phyloP scores from a whole-genome alignment of 2,329 filamentous ascomycete species.

The Colletotrichum plurivorum region DNA sequence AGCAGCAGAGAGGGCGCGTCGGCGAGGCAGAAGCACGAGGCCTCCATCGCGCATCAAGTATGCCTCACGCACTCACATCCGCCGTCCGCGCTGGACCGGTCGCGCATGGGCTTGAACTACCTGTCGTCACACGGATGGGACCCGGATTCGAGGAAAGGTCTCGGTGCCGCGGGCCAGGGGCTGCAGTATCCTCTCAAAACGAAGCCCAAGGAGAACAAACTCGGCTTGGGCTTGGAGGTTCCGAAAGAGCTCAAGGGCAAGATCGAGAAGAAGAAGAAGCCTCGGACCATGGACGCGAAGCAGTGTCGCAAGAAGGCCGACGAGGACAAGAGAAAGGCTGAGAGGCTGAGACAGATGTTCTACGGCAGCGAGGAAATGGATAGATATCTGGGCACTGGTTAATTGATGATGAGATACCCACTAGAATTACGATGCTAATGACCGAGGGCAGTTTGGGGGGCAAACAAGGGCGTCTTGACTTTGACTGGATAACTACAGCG shows the following conservation, averaged over 20 bases:
- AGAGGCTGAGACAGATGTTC: slow-evolving; percentile 78
- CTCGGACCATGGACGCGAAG: slow-evolving; percentile 76
- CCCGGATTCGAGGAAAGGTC: slow-evolving; percentile 77
- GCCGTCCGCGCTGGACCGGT: slow-evolving; percentile 79
- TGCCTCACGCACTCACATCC: slow-evolving; percentile 78
- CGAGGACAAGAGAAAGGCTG: slow-evolving; percentile 73
- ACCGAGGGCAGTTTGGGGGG: background rate
- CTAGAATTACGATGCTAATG: background rate
- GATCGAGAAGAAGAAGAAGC: slow-evolving; percentile 58
- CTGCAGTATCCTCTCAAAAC: slow-evolving; percentile 83
- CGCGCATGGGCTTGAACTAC: slow-evolving; percentile 77
- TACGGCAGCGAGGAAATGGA: slow-evolving; percentile 83
- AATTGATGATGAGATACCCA: slow-evolving; percentile 26
- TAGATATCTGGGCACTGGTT: slow-evolving; percentile 72
- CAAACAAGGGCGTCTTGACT: background rate
- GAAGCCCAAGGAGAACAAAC: slow-evolving; percentile 78
- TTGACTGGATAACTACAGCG: too few relatives aligned
- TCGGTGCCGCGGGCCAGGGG: slow-evolving; percentile 80
- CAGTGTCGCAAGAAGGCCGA: slow-evolving; percentile 74
- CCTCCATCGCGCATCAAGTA: slow-evolving; percentile 79
- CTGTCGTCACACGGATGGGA: slow-evolving; percentile 81
- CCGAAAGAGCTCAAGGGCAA: slow-evolving; percentile 57
- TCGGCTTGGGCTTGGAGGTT: slow-evolving; percentile 76
- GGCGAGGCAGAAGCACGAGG: slow-evolving; percentile 63
- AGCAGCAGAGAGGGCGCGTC: slow-evolving; percentile 38